These are phyloP conservation scores for Thalassiosira ordinaria DNA, from an alignment of 352 stramenopile species.

Conservation along the genomic window DNA sequence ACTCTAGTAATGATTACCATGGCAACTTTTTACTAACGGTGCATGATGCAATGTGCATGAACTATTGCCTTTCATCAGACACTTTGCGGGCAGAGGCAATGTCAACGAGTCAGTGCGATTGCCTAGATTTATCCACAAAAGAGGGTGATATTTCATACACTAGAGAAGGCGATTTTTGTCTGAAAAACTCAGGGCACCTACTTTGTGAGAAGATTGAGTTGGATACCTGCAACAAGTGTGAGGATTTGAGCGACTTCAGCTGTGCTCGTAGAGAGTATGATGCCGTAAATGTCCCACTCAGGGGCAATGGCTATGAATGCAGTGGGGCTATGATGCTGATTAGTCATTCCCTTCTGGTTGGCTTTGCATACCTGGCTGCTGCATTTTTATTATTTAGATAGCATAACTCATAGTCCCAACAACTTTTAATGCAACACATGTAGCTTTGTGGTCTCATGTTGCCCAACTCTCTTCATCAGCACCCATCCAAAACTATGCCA, in stretches of 20 bases:
- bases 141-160: slow-evolving; percentile 9
- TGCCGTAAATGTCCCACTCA: too few species aligned
- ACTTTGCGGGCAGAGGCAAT: slow-evolving; percentile 18
- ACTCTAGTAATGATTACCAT: neutral
- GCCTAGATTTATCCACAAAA: slow-evolving; percentile 26
- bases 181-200: slow-evolving; percentile 21
- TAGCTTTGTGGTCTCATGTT: too few species aligned
- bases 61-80: slow-evolving; percentile 36
- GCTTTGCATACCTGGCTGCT: too few species aligned
- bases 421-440: too few species aligned
- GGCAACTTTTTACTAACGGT: neutral
- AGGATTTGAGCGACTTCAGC: slow-evolving; percentile 18
- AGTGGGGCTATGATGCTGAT: too few species aligned
- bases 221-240: too few species aligned
- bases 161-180: slow-evolving; percentile 27
- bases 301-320: too few species aligned
- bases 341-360: too few species aligned
- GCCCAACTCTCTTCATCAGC: too few species aligned
- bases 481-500: neutral
- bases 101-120: slow-evolving; percentile 11
- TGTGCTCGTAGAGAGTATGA: too few species aligned
- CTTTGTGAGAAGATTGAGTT: slow-evolving; percentile 17
- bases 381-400: too few species aligned
- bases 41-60: slow-evolving; percentile 34
- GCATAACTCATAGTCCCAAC: too few species aligned